These are phyloP conservation scores for Zangia roseola DNA, from an alignment of 768 basidiomycete genomes.

Conservation along the genomic window DNA sequence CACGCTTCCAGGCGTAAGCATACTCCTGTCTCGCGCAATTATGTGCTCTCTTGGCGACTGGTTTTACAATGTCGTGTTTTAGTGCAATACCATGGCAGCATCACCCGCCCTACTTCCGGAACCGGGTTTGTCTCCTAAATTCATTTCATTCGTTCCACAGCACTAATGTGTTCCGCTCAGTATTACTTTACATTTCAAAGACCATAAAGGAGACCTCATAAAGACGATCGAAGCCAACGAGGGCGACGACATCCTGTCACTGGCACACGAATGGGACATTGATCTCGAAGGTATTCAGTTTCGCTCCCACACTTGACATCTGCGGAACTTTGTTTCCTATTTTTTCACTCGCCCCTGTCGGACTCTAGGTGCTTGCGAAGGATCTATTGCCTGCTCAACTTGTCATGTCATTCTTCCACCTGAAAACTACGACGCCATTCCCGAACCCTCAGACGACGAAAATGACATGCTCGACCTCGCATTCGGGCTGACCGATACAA, in stretches of 20 bases:
- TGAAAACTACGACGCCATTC: slow-evolving; percentile 80
- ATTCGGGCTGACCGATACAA: slow-evolving; percentile 94
- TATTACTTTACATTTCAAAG: slow-evolving; percentile 87
- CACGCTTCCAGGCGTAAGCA: slow-evolving; percentile 19
- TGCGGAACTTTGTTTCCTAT: not conserved
- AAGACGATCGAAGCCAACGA: slow-evolving; percentile 91
- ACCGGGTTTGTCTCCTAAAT: slow-evolving; percentile 51
- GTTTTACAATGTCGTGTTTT: not conserved
- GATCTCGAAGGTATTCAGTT: slow-evolving; percentile 81
- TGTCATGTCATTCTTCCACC: slow-evolving; percentile 77
- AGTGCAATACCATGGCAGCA: slow-evolving; percentile 44
- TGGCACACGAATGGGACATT: slow-evolving; percentile 94
- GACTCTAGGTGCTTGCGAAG: slow-evolving; percentile 86
- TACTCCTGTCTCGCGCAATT: not conserved
- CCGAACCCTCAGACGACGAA: slow-evolving; percentile 96
- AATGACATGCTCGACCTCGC: slow-evolving; percentile 99
- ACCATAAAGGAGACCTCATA: slow-evolving; percentile 78
- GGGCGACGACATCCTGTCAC: slow-evolving; percentile 86
- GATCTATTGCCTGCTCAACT: slow-evolving; percentile 95
- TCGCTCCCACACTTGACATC: not conserved
- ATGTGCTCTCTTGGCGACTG: not conserved
- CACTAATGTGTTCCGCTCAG: slow-evolving; percentile 40
- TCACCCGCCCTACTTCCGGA: slow-evolving; percentile 63
- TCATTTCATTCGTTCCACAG: not conserved
- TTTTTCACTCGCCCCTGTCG: not conserved